Conservation (phyloP, 768 basidiomycete genomes). For the Candolleomyces efflorescens region DNA sequence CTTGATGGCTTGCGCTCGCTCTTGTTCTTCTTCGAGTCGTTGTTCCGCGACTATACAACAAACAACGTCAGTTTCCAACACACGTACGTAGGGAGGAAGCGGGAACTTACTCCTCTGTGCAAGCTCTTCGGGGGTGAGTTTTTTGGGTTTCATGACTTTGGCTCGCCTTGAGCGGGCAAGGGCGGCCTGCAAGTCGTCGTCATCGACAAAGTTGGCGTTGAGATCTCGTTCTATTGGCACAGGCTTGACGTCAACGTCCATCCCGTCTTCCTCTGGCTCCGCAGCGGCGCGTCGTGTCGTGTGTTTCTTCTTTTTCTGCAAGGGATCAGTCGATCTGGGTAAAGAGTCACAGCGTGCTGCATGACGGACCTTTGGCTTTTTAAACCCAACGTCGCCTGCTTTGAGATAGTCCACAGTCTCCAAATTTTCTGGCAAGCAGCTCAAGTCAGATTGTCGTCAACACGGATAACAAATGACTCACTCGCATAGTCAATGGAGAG, state of each 20-base stretch:
- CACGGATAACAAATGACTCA: constrained; percentile 35
- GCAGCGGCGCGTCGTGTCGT: constrained; percentile 60
- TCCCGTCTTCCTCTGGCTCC: constrained; percentile 54
- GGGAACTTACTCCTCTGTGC: constrained; percentile 64
- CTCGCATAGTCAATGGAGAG: constrained; percentile 88
- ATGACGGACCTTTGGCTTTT: constrained; percentile 81
- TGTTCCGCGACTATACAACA: constrained; percentile 59
- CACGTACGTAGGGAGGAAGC: neutral
- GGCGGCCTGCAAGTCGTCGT: constrained; percentile 95
- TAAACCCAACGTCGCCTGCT: constrained; percentile 92
- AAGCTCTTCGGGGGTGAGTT: constrained; percentile 76
- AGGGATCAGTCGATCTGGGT: neutral
- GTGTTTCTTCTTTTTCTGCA: constrained; percentile 90
- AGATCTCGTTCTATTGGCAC: constrained; percentile 67
- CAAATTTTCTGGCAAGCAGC: constrained; percentile 62
- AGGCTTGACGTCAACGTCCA: constrained; percentile 82
- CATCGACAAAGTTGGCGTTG: constrained; percentile 91
- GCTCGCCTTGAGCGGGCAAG: constrained; percentile 82
- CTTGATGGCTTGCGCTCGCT: constrained; percentile 24
- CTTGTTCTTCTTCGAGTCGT: constrained; percentile 50
- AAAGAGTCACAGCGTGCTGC: no score
- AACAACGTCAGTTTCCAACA: constrained; percentile 3
- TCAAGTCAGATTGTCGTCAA: constrained; percentile 6
- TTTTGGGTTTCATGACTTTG: constrained; percentile 73
- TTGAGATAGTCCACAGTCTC: constrained; percentile 84